phyloP scores from a whole-genome alignment of 495 filamentous ascomycete species.

The Penicillium paradoxum region DNA sequence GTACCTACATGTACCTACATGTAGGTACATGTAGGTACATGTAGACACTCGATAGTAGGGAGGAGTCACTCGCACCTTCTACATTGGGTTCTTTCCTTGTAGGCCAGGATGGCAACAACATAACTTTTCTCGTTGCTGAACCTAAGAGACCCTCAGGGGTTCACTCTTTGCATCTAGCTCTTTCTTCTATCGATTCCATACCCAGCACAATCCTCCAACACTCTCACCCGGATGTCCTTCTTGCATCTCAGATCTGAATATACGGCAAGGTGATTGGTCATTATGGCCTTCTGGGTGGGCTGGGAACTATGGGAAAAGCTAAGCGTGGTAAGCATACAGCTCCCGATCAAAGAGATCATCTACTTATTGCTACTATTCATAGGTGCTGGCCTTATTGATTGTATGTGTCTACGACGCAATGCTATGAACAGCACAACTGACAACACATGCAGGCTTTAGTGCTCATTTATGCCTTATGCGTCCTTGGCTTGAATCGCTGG shows the following conservation, averaged over 20 bases:
- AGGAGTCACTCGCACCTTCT: neutral
- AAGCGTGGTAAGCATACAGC: constrained; percentile 64
- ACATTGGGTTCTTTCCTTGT: neutral
- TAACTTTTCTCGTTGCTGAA: neutral
- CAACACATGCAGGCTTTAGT: constrained; percentile 37
- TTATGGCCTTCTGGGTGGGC: constrained; percentile 60
- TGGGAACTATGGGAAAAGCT: constrained; percentile 92
- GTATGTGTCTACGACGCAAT: constrained; percentile 27
- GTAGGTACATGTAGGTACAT: no score
- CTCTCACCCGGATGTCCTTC: neutral
- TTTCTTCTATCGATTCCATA: neutral
- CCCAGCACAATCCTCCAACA: neutral
- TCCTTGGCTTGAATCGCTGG: constrained; percentile 56
- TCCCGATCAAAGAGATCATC: neutral
- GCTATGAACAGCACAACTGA: constrained; percentile 25
- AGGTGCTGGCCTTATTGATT: constrained; percentile 44
- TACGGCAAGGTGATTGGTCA: neutral
- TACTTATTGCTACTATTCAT: constrained; percentile 11
- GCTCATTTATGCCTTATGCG: constrained; percentile 39
- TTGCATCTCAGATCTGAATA: neutral
- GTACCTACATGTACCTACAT: no score
- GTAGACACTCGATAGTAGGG: no score
- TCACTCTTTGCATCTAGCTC: neutral
- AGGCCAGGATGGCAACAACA: neutral
- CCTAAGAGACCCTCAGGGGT: no score